A percentile compares a stretch with the other conserved stretches of the same genome.
Conservation (phyloP, 805 yeast species). For the Sungouiella blattae region DNA sequence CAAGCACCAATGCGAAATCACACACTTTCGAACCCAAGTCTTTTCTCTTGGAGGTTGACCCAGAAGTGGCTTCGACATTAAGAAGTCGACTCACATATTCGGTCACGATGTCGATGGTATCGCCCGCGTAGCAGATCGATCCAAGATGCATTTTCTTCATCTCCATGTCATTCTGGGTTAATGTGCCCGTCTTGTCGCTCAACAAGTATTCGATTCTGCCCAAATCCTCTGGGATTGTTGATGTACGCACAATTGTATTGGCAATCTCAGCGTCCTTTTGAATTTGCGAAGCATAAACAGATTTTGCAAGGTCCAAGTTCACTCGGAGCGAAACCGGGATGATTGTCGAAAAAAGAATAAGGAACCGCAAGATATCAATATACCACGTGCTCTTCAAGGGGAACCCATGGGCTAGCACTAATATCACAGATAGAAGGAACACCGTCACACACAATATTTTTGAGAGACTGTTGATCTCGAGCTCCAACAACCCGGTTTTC, state of each 20-base stretch:
- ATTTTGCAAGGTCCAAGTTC: constrained; percentile 89
- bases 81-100: constrained; percentile 48
- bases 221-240: constrained; percentile 96
- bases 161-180: constrained; percentile 98
- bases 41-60: constrained; percentile 41
- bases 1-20: constrained; percentile 76
- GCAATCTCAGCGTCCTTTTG: constrained; percentile 81
- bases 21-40: constrained; percentile 75
- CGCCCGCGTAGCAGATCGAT: constrained; percentile 86
- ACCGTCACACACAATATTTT: constrained; percentile 88
- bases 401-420: constrained; percentile 81
- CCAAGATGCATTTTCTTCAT: constrained; percentile 91
- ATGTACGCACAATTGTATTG: constrained; percentile 89
- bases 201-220: constrained; percentile 92
- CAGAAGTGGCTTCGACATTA: constrained; percentile 21
- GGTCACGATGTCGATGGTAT: constrained; percentile 83
- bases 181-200: constrained; percentile 94
- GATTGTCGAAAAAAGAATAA: constrained; percentile 89
- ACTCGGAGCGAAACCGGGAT: constrained; percentile 96
- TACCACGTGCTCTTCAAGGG: constrained; percentile 67
- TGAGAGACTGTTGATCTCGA: constrained; percentile 85
- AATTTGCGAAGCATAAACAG: constrained; percentile 93
- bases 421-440: constrained; percentile 65
- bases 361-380: constrained; percentile 82
- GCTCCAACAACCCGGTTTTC: constrained; percentile 83